A percentile compares a stretch with the other conserved stretches of the same genome.
Conservation (phyloP, 768 basidiomycete genomes). For the Crassisporium funariophilum region DNA sequence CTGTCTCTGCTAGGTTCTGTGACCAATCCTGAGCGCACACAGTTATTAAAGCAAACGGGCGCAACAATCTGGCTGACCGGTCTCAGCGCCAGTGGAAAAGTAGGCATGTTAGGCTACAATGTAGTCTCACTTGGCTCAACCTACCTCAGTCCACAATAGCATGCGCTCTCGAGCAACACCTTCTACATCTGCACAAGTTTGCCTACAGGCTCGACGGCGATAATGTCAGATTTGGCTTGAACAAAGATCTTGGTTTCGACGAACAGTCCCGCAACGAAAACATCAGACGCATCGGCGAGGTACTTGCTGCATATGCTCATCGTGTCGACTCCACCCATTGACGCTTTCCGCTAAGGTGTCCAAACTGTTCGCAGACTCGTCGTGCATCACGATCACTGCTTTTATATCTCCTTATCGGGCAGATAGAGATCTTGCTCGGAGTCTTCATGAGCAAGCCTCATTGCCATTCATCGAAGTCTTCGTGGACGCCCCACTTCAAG, state of each 20-base stretch:
- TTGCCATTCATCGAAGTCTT: constrained; percentile 94
- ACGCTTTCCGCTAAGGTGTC: constrained; percentile 80
- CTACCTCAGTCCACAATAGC: constrained; percentile 88
- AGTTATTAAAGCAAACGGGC: constrained; percentile 77
- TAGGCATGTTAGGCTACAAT: constrained; percentile 29
- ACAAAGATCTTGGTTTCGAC: constrained; percentile 95
- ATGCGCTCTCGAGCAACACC: constrained; percentile 94
- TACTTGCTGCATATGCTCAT: too few species aligned
- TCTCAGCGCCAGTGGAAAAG: constrained; percentile 94
- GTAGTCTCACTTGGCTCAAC: not conserved
- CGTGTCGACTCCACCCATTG: too few species aligned
- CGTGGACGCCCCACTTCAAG: constrained; percentile 85
- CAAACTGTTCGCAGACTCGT: constrained; percentile 89
- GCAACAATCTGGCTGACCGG: constrained; percentile 97
- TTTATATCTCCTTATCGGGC: constrained; percentile 98
- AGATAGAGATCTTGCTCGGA: constrained; percentile 81
- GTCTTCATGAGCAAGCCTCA: constrained; percentile 71
- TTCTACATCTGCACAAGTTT: constrained; percentile 84
- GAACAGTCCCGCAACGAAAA: constrained; percentile 92
- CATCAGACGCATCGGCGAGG: constrained; percentile 96
- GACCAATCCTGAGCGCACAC: constrained; percentile 61
- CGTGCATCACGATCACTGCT: constrained; percentile 85
- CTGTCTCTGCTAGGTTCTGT: constrained; percentile 89
- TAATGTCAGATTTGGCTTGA: constrained; percentile 93
- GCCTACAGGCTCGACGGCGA: constrained; percentile 95